phyloP scores from a whole-genome alignment of 163 green algal species.

The Coccomyxa subellipsoidea region DNA sequence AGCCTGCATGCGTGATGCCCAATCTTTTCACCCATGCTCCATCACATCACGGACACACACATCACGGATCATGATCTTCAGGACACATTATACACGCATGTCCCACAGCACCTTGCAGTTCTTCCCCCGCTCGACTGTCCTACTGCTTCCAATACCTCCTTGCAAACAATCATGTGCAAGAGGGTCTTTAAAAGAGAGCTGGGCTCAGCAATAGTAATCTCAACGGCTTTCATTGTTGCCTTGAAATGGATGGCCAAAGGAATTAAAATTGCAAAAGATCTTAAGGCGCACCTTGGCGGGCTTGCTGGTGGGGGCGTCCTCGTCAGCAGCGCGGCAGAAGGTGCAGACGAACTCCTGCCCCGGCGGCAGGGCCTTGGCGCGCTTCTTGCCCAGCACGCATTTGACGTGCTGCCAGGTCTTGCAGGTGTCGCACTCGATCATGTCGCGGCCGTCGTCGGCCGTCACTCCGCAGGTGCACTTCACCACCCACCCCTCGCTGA shows the following conservation, averaged over 20 bases:
- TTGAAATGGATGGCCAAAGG: neutral
- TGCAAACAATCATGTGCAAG: no score
- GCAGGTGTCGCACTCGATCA: constrained; percentile 89
- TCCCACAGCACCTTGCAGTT: no score
- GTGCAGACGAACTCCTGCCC: neutral
- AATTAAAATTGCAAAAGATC: no score
- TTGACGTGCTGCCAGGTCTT: constrained; percentile 67
- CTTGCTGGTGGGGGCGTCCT: neutral
- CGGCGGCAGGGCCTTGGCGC: neutral
- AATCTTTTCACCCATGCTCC: no score
- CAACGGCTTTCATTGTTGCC: no score
- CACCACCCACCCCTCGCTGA: constrained; percentile 80
- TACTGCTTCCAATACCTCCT: no score
- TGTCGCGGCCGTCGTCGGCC: constrained; percentile 95
- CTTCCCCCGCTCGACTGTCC: no score
- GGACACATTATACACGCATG: no score
- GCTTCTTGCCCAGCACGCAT: constrained; percentile 40
- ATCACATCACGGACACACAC: no score
- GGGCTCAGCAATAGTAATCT: no score
- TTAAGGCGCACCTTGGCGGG: neutral
- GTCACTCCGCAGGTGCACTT: constrained; percentile 70
- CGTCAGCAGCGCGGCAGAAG: neutral
- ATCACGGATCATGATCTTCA: no score
- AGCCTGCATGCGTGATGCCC: neutral
- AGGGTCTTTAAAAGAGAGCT: no score